phyloP scores from a whole-genome alignment of 805 yeast genomes.

The Candida namnaoensis region DNA sequence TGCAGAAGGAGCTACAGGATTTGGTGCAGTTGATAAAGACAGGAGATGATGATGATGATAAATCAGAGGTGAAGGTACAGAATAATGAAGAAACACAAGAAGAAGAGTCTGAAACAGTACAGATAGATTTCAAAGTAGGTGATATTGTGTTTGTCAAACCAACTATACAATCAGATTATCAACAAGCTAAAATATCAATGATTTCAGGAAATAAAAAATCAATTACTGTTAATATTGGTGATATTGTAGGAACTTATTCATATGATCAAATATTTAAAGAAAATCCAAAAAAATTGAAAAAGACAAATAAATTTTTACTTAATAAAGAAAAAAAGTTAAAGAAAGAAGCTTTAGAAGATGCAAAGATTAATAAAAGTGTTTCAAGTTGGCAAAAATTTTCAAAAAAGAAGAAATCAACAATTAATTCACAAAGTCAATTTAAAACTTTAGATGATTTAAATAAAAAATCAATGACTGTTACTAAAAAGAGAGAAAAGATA shows the following conservation, averaged over 20 bases:
- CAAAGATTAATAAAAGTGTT: constrained; percentile 6
- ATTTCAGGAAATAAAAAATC: constrained; percentile 11
- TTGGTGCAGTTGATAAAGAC: constrained; percentile 6
- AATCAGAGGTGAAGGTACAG: background rate
- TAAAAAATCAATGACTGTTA: constrained; percentile 4
- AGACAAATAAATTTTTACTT: background rate
- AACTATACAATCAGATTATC: constrained; percentile 3
- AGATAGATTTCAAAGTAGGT: constrained; percentile 2
- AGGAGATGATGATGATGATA: background rate
- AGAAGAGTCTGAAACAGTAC: background rate
- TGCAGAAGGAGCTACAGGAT: constrained; percentile 8
- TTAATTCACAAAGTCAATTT: constrained; percentile 3
- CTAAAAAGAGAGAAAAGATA: constrained; percentile 2
- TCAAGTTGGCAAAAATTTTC: constrained; percentile 12
- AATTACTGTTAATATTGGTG: constrained; percentile 5
- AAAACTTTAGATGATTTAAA: constrained; percentile 4
- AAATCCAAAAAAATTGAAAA: constrained; percentile 6
- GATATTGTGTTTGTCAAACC: constrained; percentile 8
- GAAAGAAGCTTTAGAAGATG: constrained; percentile 6
- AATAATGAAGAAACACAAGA: background rate
- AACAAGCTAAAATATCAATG: constrained; percentile 7
- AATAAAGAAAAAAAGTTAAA: constrained; percentile 2
- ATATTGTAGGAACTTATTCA: constrained; percentile 5
- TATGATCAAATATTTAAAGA: constrained; percentile 4
- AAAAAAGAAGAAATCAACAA: constrained; percentile 7